phyloP scores from a whole-genome alignment of 1,139 yeast species.

The Saccharomyces hybrid region DNA sequence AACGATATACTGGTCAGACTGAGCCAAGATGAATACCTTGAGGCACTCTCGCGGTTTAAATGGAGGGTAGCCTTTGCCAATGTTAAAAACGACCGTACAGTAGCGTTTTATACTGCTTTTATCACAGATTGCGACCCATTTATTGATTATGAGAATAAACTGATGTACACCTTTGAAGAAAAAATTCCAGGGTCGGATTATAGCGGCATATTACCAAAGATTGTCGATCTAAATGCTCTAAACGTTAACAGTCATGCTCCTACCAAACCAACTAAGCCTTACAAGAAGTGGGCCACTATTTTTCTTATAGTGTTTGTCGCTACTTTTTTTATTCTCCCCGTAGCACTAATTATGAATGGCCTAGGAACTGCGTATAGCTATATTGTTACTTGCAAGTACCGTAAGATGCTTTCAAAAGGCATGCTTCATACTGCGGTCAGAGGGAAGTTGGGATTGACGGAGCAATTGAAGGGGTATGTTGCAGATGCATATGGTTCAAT shows the following conservation, averaged over 20 bases:
- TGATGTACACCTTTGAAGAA: slow-evolving; percentile 29
- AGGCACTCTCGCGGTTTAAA: slow-evolving; percentile 52
- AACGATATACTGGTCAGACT: slow-evolving; percentile 43
- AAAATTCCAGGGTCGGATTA: slow-evolving; percentile 22
- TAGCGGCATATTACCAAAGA: slow-evolving; percentile 37
- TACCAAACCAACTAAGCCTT: not conserved
- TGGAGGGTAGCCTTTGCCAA: slow-evolving; percentile 61
- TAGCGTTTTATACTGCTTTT: slow-evolving; percentile 48
- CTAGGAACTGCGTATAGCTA: slow-evolving; percentile 29
- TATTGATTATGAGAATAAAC: slow-evolving; percentile 30
- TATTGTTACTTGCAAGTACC: slow-evolving; percentile 21
- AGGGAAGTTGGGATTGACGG: slow-evolving; percentile 17
- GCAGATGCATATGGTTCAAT: slow-evolving; percentile 20
- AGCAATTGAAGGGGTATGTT: slow-evolving; percentile 19
- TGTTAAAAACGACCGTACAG: slow-evolving; percentile 64
- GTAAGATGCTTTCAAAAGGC: slow-evolving; percentile 19
- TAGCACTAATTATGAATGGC: slow-evolving; percentile 23
- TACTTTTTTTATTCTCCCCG: slow-evolving; percentile 20
- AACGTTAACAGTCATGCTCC: not conserved
- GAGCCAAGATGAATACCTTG: slow-evolving; percentile 44
- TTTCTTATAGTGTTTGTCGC: slow-evolving; percentile 12
- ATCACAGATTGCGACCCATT: slow-evolving; percentile 45
- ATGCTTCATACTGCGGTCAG: slow-evolving; percentile 16
- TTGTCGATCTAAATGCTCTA: slow-evolving; percentile 43
- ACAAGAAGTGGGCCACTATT: slow-evolving; percentile 7